Conservation (phyloP, 129 eudicot species). For the Sambucus nigra region DNA sequence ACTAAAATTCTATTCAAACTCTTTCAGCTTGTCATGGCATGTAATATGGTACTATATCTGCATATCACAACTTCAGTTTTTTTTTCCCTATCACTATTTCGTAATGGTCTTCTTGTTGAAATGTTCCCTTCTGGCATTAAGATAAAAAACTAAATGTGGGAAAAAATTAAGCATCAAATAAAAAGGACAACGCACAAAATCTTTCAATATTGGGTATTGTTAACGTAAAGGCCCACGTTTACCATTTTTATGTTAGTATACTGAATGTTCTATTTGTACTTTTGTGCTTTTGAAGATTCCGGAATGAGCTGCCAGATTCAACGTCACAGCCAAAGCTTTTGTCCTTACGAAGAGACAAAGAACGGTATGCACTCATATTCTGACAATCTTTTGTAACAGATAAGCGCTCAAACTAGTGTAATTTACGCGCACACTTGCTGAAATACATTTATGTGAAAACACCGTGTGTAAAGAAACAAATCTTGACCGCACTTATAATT, state of each 20-base stretch:
- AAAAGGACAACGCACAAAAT: too few relatives aligned
- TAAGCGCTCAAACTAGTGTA: background rate
- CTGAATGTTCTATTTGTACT: constrained; percentile 9
- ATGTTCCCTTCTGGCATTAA: too few relatives aligned
- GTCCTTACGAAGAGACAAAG: constrained; percentile 56
- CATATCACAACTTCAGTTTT: too few relatives aligned
- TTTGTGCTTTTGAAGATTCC: constrained; percentile 55
- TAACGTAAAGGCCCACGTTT: too few relatives aligned
- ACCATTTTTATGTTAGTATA: background rate
- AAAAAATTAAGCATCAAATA: too few relatives aligned
- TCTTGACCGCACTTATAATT: too few relatives aligned
- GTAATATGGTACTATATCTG: background rate
- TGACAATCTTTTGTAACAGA: background rate
- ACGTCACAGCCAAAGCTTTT: constrained; percentile 77
- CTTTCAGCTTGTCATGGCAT: background rate
- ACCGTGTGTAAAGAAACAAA: background rate
- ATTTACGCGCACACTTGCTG: background rate
- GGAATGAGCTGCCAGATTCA: constrained; percentile 85
- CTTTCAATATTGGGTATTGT: too few relatives aligned
- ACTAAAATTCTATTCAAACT: background rate
- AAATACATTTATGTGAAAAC: background rate
- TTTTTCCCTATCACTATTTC: too few relatives aligned
- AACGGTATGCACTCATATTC: constrained; percentile 40
- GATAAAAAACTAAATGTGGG: too few relatives aligned
- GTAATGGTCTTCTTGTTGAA: too few relatives aligned